Evolutionary conservation across 2,329 filamentous ascomycete species (phyloP), one percentile per base, ranked within the genome.

Genomic region (Phialophora tarda): DNA sequence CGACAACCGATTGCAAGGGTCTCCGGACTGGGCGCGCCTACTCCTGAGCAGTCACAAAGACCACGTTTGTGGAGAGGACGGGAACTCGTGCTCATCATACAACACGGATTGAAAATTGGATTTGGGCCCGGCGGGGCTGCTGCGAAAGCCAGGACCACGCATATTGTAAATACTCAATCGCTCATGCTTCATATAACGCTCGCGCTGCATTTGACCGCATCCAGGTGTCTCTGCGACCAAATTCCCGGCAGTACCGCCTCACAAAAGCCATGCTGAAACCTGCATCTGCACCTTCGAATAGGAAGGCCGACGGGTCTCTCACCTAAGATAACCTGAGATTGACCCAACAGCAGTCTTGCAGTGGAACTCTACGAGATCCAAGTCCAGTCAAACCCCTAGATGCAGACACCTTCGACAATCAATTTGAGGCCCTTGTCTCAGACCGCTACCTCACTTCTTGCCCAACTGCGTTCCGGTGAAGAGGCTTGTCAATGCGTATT

Each of bases 1-100:
- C 28, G 48, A 30, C 47, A 61, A 17, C 53, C 28, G 28, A 11
- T 1, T 55, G 53, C 56, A 47, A 17, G 57, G 34, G 44, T 48
- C 14, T 44, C 24, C 24, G 7, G 53, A 30, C 53, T 17, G 21
- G n/a, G 14, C 21, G 48, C 48, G 23, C 48, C 12, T n/a, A 11
- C 11, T 51, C 14, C 14, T 5, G 23, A 14, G 23, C 48, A 44
- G 38, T n/a, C 21, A 7, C 38, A 44, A 44, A 17, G 12, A 21
- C 38, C 17, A 21, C 17, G 12, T n/a, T 21, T 44, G 38, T n/a
- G 38, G 21, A 44, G 38, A 21, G 38, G 38, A 44, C 14, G 38
- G 7, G 14, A 44, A 7, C 17, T 44, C 17, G 38, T 44, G 38
- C 38, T 44, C 38, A 44, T 44, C 38, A 21, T 44, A 44, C 0